Evolutionary conservation across 2,329 filamentous ascomycete genomes (phyloP).

Genomic region (Cordyceps farinosa): DNA sequence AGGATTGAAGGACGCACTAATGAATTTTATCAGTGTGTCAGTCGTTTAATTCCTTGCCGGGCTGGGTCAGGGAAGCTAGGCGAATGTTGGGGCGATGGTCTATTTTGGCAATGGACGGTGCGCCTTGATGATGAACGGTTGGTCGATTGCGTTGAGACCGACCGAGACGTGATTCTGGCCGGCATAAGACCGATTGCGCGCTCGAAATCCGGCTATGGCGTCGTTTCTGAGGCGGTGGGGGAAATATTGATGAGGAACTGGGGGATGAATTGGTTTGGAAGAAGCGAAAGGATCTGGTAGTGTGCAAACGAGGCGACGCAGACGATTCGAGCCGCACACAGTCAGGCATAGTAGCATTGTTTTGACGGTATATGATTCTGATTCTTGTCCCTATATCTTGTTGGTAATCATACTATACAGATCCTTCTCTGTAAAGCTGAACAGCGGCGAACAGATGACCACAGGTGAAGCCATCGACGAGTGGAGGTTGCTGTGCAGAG

Average conservation of each 20-base stretch:
- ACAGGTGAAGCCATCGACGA: not conserved
- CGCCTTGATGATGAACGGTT: not conserved
- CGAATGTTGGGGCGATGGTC: not conserved
- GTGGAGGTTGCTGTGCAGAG: not conserved
- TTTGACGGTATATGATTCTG: not conserved
- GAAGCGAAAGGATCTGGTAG: not conserved
- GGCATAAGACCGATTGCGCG: not conserved
- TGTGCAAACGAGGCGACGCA: not conserved
- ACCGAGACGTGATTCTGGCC: not conserved
- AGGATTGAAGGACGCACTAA: not conserved
- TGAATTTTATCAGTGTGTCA: not conserved
- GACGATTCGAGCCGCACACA: not conserved
- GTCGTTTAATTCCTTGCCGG: not conserved
- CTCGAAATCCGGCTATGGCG: not conserved
- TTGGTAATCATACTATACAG: not conserved
- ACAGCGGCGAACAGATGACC: not conserved
- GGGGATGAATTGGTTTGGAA: not conserved
- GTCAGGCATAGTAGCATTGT: not conserved
- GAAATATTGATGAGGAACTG: not conserved
- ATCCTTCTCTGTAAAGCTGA: not conserved
- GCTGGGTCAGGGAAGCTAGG: not conserved
- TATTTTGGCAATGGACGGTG: not conserved
- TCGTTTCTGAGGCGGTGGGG: not conserved
- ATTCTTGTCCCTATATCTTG: not conserved
- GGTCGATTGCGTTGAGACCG: not conserved